These are phyloP conservation scores for Cadophora luteo-olivacea DNA, from an alignment of 2,329 filamentous ascomycete genomes.

Conservation along the genomic window DNA sequence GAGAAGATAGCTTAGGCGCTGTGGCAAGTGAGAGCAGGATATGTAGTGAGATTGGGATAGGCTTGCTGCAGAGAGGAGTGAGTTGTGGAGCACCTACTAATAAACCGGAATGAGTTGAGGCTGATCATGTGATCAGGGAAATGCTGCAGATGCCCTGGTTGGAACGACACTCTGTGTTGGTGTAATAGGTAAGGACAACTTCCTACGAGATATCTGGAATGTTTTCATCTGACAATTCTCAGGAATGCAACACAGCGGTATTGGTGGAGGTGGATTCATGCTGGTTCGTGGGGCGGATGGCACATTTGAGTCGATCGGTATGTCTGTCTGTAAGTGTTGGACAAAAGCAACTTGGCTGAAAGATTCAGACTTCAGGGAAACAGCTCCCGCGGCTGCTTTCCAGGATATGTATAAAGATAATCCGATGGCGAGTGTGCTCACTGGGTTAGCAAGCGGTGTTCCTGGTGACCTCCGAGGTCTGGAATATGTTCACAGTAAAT, in stretches of 20 bases:
- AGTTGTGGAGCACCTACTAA: conserved; percentile 21
- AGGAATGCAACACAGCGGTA: conserved; percentile 80
- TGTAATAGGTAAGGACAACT: conserved; percentile 60
- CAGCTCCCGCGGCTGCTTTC: conserved; percentile 80
- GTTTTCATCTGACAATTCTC: not conserved
- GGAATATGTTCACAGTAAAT: conserved; percentile 76
- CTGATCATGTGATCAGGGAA: conserved; percentile 55
- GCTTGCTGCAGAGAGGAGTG: conserved; percentile 56
- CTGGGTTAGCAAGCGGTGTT: conserved; percentile 75
- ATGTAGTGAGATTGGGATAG: conserved; percentile 58
- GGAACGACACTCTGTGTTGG: conserved; percentile 79
- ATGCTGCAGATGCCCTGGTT: conserved; percentile 78
- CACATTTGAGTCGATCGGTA: conserved; percentile 75
- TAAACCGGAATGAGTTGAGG: not conserved
- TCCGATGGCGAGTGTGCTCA: conserved; percentile 67
- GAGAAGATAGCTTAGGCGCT: conserved; percentile 47
- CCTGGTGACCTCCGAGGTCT: conserved; percentile 81
- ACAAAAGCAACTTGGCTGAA: conserved; percentile 16
- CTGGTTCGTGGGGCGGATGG: conserved; percentile 76
- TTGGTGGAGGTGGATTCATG: conserved; percentile 92
- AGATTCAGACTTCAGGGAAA: conserved; percentile 78
- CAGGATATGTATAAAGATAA: conserved; percentile 87
- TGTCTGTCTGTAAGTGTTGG: not conserved
- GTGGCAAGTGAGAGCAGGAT: conserved; percentile 59
- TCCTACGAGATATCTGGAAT: not conserved